A percentile compares a stretch with the other conserved stretches of the same genome.
Evolutionary conservation across 129 eudicot genomes (phyloP).

Genomic region (Scalesia atractyloides): DNA sequence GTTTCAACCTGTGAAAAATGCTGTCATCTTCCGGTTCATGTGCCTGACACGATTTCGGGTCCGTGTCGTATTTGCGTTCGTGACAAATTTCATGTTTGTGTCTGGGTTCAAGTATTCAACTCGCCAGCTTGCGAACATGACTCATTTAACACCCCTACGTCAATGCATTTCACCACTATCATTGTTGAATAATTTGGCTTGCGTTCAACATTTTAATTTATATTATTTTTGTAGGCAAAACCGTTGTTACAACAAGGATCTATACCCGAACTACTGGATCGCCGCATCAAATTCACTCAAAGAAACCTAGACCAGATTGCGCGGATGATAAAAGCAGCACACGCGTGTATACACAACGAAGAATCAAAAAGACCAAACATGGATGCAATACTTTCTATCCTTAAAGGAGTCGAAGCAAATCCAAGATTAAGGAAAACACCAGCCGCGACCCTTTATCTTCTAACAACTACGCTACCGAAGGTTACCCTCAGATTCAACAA

Average conservation of each 20-base stretch:
- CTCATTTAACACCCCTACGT: too few species aligned
- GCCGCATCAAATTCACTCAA: conserved; percentile 51
- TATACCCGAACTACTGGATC: conserved; percentile 65
- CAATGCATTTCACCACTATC: background rate
- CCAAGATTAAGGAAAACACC: conserved; percentile 37
- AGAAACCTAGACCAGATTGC: conserved; percentile 58
- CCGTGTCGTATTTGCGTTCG: too few species aligned
- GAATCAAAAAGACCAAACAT: conserved; percentile 78
- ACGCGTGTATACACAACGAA: conserved; percentile 73
- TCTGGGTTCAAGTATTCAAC: too few species aligned
- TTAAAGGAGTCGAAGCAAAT: conserved; percentile 53
- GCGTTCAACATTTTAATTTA: background rate
- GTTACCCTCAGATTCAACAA: conserved; percentile 49
- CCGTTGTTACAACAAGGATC: conserved; percentile 77
- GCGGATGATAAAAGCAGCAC: conserved; percentile 80
- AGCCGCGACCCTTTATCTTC: conserved; percentile 26
- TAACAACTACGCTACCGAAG: conserved; percentile 39
- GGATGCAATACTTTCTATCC: conserved; percentile 47
- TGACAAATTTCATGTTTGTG: too few species aligned
- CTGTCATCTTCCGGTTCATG: too few species aligned
- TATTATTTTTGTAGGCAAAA: conserved; percentile 65
- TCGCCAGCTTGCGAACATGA: too few species aligned
- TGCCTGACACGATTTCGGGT: too few species aligned
- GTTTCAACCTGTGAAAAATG: too few species aligned
- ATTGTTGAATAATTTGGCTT: background rate